Percentiles rank a stretch among this genome's conserved stretches.
Evolutionary conservation across 192 early-diverging fungal genomes (phyloP).

Genomic region (Rhizophagus clarus): DNA sequence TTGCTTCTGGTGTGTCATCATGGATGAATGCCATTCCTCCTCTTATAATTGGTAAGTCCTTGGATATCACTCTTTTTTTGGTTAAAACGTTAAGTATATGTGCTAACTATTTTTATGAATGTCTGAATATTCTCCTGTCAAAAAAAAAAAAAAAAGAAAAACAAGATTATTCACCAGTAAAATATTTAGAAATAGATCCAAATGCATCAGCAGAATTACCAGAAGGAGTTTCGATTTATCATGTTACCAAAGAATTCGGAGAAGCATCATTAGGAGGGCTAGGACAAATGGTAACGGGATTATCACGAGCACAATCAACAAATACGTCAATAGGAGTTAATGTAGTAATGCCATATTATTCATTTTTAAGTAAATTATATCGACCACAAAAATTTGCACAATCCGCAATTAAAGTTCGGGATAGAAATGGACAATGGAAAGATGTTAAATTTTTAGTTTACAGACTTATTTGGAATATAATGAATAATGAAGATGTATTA

Average conservation of each 20-base stretch:
- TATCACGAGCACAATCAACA: conserved; percentile 48
- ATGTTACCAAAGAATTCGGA: conserved; percentile 62
- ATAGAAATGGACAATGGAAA: conserved; percentile 37
- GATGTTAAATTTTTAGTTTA: conserved; percentile 41
- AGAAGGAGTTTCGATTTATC: conserved; percentile 48
- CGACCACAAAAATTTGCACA: conserved; percentile 29
- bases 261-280: conserved; percentile 56
- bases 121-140: too few relatives aligned
- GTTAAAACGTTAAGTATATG: too few relatives aligned
- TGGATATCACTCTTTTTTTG: too few relatives aligned
- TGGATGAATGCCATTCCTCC: neutral
- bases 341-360: conserved; percentile 55
- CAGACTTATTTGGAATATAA: conserved; percentile 38
- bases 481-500: conserved; percentile 3
- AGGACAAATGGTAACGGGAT: conserved; percentile 54
- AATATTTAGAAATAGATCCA: conserved; percentile 43
- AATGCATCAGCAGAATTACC: conserved; percentile 34
- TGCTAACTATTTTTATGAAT: too few relatives aligned
- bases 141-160: neutral
- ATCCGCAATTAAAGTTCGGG: conserved; percentile 42
- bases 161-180: neutral
- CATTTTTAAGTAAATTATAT: conserved; percentile 39
- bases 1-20: neutral
- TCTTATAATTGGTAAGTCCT: neutral
- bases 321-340: conserved; percentile 43